Evolutionary conservation across 306 rosid species (phyloP).

Genomic region (Cucumis cinereus): DNA sequence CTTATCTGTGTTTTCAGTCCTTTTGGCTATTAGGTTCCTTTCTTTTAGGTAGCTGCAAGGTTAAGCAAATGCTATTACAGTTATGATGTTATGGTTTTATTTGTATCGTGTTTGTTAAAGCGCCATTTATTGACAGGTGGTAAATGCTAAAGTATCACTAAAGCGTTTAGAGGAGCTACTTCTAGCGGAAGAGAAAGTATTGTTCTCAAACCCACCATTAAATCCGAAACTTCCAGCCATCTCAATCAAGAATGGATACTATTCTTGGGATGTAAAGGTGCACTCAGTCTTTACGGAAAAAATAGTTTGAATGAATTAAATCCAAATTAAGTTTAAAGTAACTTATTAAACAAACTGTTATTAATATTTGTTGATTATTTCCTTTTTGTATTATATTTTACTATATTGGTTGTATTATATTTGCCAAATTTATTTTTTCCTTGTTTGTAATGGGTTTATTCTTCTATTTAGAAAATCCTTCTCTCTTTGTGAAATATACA

Average conservation of each 20-base stretch:
- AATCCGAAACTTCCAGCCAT: constrained; percentile 60
- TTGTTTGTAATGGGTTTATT: no score
- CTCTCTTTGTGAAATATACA: no score
- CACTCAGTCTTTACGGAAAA: neutral
- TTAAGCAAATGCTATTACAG: neutral
- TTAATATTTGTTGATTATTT: no score
- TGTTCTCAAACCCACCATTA: constrained; percentile 46
- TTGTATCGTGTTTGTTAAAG: neutral
- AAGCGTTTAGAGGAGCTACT: constrained; percentile 73
- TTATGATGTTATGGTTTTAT: neutral
- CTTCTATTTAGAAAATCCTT: no score
- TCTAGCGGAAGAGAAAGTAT: constrained; percentile 49
- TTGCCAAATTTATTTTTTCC: no score
- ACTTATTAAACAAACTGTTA: neutral
- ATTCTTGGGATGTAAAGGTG: constrained; percentile 78
- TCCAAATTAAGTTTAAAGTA: neutral
- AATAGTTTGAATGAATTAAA: neutral
- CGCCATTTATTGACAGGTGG: constrained; percentile 29
- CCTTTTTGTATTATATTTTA: no score
- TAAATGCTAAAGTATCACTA: constrained; percentile 65
- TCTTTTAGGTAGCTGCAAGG: neutral
- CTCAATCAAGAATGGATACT: constrained; percentile 56
- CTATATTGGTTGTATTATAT: no score
- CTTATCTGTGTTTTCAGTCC: neutral
- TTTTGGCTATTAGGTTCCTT: neutral